Evolutionary conservation across 768 basidiomycete genomes (phyloP).

Genomic region (Lentinus tigrinus): DNA sequence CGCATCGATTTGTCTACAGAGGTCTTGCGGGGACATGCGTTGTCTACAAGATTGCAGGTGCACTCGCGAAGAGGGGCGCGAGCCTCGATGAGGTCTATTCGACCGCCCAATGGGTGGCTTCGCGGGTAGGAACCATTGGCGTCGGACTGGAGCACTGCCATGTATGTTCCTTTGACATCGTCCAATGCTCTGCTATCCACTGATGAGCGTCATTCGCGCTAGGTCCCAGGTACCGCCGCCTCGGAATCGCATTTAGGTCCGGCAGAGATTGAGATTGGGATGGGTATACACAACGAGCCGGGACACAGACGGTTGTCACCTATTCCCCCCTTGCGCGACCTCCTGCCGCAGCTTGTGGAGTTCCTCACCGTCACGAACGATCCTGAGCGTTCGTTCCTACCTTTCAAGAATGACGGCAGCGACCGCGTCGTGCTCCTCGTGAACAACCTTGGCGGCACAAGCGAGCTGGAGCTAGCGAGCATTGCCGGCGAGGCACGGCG

Average conservation of each 20-base stretch:
- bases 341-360: constrained; percentile 69
- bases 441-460: constrained; percentile 86
- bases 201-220: background rate
- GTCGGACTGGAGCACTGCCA: constrained; percentile 89
- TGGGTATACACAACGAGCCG: constrained; percentile 91
- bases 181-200: background rate
- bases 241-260: constrained; percentile 51
- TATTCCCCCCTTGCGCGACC: constrained; percentile 65
- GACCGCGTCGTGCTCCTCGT: constrained; percentile 79
- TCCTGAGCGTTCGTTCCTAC: constrained; percentile 73
- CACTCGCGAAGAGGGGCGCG: constrained; percentile 67
- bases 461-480: constrained; percentile 76
- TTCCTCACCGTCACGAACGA: constrained; percentile 73
- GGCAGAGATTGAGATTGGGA: constrained; percentile 82
- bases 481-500: constrained; percentile 61
- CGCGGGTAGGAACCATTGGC: constrained; percentile 77
- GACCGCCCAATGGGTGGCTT: constrained; percentile 62
- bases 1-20: constrained; percentile 35
- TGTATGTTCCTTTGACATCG: constrained; percentile 38
- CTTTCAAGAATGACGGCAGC: constrained; percentile 57
- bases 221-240: constrained; percentile 79
- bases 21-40: constrained; percentile 80
- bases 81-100: constrained; percentile 66
- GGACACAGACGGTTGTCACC: constrained; percentile 69
- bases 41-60: constrained; percentile 91